Base-by-base conservation (phyloP, 2,329 filamentous ascomycete species). In the Calonectria hongkongensis region DNA sequence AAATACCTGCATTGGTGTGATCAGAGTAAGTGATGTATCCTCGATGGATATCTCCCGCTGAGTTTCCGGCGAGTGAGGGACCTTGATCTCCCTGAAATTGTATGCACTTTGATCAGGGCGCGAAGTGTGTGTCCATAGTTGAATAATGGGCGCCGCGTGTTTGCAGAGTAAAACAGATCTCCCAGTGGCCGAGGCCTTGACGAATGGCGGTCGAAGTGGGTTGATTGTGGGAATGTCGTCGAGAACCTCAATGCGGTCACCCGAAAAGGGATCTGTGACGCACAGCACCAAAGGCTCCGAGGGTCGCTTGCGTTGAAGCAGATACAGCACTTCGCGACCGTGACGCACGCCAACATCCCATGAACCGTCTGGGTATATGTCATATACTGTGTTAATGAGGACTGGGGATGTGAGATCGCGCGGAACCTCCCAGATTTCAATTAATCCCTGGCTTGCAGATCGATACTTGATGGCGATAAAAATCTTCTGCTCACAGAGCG, bases 401-500 rank as follows among this genome's bases (percentile, higher is more conserved):
- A 60, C 15, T 28, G 54, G 33, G 2, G 13, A 21, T 15, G 54
- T 27, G 2, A 60, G 21, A 41, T 60, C 54, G 5, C 33, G 36
- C 12, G 6, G 16, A 41, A 60, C 13, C 8, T 60, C 12, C 54
- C 54, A 60, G 21, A 60, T 41, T 60, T 60, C 54, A 4, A 60
- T 41, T 7, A 60, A 3, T 10, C 54, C 54, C 9, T 60, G 4
- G 7, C 33, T 9, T 1, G 54, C 21, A 18, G 54, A 41, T 18
- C 54, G 33, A 60, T 60, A 60, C 15, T 41, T 60, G 33, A 60
- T 41, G 3, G 12, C 54, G 21, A 60, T 41, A 10, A 60, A 60
- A 25, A 12, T 60, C 2, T 25, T 41, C 16, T 41, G 16, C 9
- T 21, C n/a, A 15, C 54, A 41, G 12, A 2, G n/a, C 21, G 54